phyloP scores from a whole-genome alignment of 2,329 filamentous ascomycete species.

The Aspergillus calidoustus region DNA sequence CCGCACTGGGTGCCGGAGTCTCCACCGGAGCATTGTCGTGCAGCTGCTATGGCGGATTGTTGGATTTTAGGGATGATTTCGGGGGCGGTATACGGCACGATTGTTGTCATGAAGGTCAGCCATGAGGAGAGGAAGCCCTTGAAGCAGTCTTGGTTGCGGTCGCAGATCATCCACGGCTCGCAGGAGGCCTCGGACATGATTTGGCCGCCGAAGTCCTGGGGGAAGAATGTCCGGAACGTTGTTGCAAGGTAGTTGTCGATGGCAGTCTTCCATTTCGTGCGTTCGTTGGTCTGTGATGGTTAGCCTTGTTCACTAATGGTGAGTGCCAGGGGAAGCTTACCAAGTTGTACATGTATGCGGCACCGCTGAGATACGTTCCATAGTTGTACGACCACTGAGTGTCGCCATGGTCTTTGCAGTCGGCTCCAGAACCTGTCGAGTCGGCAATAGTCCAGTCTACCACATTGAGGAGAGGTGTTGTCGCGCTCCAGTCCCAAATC shows the following conservation, averaged over 20 bases:
- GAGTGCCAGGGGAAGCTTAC: conserved; percentile 36
- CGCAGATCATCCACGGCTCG: conserved; percentile 65
- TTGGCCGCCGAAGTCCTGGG: conserved; percentile 48
- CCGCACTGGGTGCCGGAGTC: conserved; percentile 63
- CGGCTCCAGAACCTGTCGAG: conserved; percentile 52
- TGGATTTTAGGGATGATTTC: conserved; percentile 63
- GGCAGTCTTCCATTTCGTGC: conserved; percentile 60
- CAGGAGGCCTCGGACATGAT: conserved; percentile 72
- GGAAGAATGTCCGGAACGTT: conserved; percentile 58
- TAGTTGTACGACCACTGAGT: conserved; percentile 64
- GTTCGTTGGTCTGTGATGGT: conserved; percentile 43
- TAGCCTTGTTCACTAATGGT: conserved; percentile 15
- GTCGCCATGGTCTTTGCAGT: conserved; percentile 59
- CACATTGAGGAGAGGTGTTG: conserved; percentile 56
- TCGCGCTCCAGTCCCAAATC: conserved; percentile 63
- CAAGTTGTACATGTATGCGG: conserved; percentile 61
- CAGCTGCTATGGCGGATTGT: conserved; percentile 64
- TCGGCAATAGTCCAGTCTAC: conserved; percentile 62
- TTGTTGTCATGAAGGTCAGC: conserved; percentile 64
- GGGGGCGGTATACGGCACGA: conserved; percentile 63
- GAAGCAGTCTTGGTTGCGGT: conserved; percentile 73
- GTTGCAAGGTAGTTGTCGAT: conserved; percentile 62
- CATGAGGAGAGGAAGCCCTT: conserved; percentile 73
- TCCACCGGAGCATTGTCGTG: conserved; percentile 65
- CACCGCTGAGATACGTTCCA: conserved; percentile 60